Conservation (phyloP, 768 basidiomycete genomes). For the Tulasnella sp. region DNA sequence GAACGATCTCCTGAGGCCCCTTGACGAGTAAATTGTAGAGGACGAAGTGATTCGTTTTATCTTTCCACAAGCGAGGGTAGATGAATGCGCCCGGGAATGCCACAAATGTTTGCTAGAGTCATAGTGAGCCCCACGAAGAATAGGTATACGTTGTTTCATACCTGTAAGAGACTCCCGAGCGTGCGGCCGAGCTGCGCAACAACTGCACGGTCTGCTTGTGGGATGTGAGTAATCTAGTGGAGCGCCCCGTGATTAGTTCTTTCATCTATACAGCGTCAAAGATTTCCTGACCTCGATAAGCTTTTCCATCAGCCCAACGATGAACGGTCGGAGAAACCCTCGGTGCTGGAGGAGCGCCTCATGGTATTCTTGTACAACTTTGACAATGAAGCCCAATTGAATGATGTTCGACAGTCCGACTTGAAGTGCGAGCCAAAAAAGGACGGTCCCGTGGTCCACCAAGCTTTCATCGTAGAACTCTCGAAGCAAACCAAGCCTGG, state of each 20-base stretch:
- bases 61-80: conserved; percentile 64
- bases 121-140: neutral
- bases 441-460: conserved; percentile 72
- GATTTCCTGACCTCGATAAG: conserved; percentile 56
- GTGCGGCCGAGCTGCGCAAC: conserved; percentile 47
- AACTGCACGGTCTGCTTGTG: conserved; percentile 51
- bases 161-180: conserved; percentile 60
- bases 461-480: conserved; percentile 77
- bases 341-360: conserved; percentile 63
- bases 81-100: conserved; percentile 70
- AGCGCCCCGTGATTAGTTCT: neutral
- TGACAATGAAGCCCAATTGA: conserved; percentile 70
- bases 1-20: conserved; percentile 37
- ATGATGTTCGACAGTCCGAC: conserved; percentile 75
- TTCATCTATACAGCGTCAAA: neutral
- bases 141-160: conserved; percentile 36
- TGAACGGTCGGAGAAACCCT: conserved; percentile 64
- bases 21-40: conserved; percentile 50
- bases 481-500: conserved; percentile 64
- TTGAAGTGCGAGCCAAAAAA: conserved; percentile 75
- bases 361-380: conserved; percentile 76
- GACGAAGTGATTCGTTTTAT: conserved; percentile 45
- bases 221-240: conserved; percentile 8
- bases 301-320: conserved; percentile 66
- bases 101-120: conserved; percentile 60